Evolutionary conservation across 768 basidiomycete species (phyloP).

Genomic region (Phaeotremella fagi): DNA sequence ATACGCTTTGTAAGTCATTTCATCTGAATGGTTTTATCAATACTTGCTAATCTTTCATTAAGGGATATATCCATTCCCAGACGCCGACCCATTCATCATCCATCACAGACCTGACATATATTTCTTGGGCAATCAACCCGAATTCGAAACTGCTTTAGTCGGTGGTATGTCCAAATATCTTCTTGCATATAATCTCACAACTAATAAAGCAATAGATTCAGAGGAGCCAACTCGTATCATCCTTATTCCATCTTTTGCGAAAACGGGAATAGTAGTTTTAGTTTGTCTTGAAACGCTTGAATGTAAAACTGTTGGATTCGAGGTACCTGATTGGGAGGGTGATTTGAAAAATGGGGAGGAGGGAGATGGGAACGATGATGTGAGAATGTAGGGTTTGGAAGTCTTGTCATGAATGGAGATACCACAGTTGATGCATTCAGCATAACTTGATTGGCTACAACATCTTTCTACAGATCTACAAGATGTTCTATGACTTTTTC

Average conservation of each 20-base stretch:
- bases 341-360: constrained; percentile 14
- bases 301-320: constrained; percentile 44
- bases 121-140: constrained; percentile 82
- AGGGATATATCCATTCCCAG: constrained; percentile 91
- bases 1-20: constrained; percentile 66
- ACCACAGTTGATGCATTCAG: neutral
- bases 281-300: constrained; percentile 73
- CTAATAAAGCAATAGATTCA: too few relatives aligned
- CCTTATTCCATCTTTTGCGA: constrained; percentile 72
- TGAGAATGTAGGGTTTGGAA: constrained; percentile 16
- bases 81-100: constrained; percentile 83
- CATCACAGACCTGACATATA: constrained; percentile 82
- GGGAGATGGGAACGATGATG: constrained; percentile 17
- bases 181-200: too few relatives aligned
- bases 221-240: constrained; percentile 58
- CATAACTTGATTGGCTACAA: neutral
- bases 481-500: too few relatives aligned
- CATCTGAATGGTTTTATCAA: neutral
- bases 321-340: constrained; percentile 43
- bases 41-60: too few relatives aligned
- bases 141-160: constrained; percentile 70
- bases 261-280: constrained; percentile 71
- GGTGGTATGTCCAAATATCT: constrained; percentile 49
- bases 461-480: too few relatives aligned
- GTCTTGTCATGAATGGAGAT: neutral